These are phyloP conservation scores for Ceratobasidium sp. DNA, from an alignment of 1,284 basidiomycete genomes.

Conservation along the genomic window DNA sequence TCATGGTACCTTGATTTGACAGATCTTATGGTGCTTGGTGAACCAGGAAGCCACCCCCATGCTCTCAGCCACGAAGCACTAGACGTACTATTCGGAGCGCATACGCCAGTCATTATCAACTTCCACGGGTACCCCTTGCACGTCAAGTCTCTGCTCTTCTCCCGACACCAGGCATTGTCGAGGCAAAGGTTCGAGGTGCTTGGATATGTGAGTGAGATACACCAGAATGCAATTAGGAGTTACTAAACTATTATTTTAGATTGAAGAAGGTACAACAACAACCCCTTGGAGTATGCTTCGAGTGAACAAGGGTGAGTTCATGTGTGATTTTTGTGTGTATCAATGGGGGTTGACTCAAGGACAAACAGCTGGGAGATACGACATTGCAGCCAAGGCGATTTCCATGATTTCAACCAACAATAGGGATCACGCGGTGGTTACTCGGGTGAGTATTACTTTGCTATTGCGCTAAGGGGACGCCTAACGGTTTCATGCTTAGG, in stretches of 20 bases:
- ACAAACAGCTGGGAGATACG: slow-evolving; percentile 55
- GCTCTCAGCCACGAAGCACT: slow-evolving; percentile 73
- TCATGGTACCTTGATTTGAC: neutral
- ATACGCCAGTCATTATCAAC: slow-evolving; percentile 79
- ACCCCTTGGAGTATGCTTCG: slow-evolving; percentile 58
- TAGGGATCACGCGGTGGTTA: slow-evolving; percentile 52
- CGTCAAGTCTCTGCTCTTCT: slow-evolving; percentile 68
- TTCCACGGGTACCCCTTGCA: slow-evolving; percentile 86
- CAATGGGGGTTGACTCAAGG: slow-evolving; percentile 51
- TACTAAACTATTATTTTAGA: slow-evolving; percentile 33
- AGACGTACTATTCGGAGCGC: slow-evolving; percentile 73
- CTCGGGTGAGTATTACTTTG: slow-evolving; percentile 46
- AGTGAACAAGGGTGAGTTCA: slow-evolving; percentile 46
- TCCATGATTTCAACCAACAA: slow-evolving; percentile 51
- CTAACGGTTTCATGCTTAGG: slow-evolving; percentile 24
- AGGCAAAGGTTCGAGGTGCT: slow-evolving; percentile 44
- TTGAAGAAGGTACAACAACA: slow-evolving; percentile 47
- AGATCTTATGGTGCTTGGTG: slow-evolving; percentile 81
- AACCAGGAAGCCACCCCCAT: slow-evolving; percentile 78
- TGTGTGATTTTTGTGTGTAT: neutral
- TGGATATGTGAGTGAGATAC: slow-evolving; percentile 45
- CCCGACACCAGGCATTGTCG: slow-evolving; percentile 8
- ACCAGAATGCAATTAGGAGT: neutral
- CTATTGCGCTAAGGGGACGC: neutral
- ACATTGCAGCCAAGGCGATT: slow-evolving; percentile 57